A percentile compares a stretch with the other conserved stretches of the same genome.
Evolutionary conservation across 371 early-diverging fungal genomes (phyloP).

Genomic region (Mucor lusitanicus): DNA sequence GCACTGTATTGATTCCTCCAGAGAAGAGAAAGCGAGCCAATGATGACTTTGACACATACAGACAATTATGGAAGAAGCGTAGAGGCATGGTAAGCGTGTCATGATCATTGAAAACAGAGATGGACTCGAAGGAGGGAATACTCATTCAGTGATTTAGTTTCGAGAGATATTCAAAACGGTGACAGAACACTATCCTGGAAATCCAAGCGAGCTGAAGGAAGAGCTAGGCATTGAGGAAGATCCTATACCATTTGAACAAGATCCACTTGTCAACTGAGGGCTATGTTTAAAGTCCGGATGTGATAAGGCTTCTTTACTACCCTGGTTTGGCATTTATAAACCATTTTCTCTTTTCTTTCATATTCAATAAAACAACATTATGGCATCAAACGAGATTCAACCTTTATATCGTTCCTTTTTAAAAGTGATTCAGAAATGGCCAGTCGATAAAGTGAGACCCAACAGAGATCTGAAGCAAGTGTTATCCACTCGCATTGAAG

Average conservation of each 20-base stretch:
- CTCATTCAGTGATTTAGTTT: conserved; percentile 9
- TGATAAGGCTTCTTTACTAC: background rate
- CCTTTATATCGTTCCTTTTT: conserved; percentile 57
- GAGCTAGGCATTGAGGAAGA: conserved; percentile 31
- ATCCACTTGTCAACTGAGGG: conserved; percentile 2
- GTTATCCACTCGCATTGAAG: conserved; percentile 53
- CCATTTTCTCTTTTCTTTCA: background rate
- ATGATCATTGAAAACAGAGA: background rate
- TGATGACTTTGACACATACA: conserved; percentile 8
- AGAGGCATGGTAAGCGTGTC: conserved; percentile 12
- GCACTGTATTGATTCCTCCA: conserved; percentile 9
- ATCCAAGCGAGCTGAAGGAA: conserved; percentile 18
- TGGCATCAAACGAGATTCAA: conserved; percentile 33
- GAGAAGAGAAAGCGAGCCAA: conserved; percentile 20
- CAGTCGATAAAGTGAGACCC: conserved; percentile 61
- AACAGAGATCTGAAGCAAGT: conserved; percentile 62
- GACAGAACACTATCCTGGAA: conserved; percentile 22
- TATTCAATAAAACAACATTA: background rate
- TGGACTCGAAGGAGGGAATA: too few relatives aligned
- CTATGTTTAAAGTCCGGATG: background rate
- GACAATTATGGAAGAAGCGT: conserved; percentile 25
- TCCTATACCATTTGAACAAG: conserved; percentile 19
- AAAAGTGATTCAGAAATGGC: conserved; percentile 57
- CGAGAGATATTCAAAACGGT: conserved; percentile 18
- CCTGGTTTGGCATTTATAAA: conserved; percentile 4